Base-by-base conservation (phyloP, 1,284 basidiomycete species). In the Rugosomyces carneus region DNA sequence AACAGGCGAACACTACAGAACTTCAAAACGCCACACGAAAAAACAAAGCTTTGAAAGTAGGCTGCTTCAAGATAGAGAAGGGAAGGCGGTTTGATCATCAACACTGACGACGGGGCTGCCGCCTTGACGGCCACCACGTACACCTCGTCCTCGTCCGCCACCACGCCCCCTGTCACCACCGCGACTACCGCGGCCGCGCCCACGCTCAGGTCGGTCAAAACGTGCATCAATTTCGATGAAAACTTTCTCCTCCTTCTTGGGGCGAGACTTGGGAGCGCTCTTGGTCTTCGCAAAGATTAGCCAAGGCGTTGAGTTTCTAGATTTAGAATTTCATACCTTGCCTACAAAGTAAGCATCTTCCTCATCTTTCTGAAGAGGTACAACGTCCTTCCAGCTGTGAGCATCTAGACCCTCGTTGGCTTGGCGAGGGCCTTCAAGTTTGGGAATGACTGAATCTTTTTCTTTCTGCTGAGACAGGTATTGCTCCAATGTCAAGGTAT, bases 401-500 rank as follows among this genome's bases (percentile, higher is more conserved):
- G 70, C 74, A 37, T 79, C 77, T 13, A 69, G 68, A 44, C 81
- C 85, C 42, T 84, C 82, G 57, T 87, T 85, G 51, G 79, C 82
- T 63, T 81, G 76, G 59, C 88, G 80, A 35, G 68, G 64, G 39
- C 45, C 55, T 61, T 89, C 86, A 51, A 88, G 71, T 66, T 89
- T 87, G 57, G 86, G 83, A 34, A 86, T 63, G 53, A 66, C 57
- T 19, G 68, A 52, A 2, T 78, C 74, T 54, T 72, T 74, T 51
- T 81, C 78, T 59, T 77, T 81, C 68, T 85, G 71, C 67, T 87
- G 77, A 52, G 85, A 81, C 50, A 85, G 72, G 67, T 91, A 93
- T 65, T 93, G 81, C 43, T 91, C 89, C 56, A 89, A 73, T 34
- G 89, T 91, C 57, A 92, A 75, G 36, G 91, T 94, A 69, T 93